phyloP scores from a whole-genome alignment of 495 filamentous ascomycete species.

The Cercophora sp. region DNA sequence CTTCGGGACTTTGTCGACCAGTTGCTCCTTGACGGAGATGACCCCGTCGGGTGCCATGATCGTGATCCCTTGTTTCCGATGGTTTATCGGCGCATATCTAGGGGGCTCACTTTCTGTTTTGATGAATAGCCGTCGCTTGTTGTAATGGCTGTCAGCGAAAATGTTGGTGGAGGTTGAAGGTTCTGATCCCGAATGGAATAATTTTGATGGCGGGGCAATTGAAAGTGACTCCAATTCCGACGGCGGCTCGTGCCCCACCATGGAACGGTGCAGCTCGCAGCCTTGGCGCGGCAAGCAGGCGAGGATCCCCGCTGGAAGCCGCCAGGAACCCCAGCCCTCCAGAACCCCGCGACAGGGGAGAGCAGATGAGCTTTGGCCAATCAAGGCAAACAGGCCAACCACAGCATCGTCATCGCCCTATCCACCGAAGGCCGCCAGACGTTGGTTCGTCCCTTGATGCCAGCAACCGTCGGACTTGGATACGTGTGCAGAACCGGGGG shows the following conservation, averaged over 20 bases:
- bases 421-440: background rate
- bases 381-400: background rate
- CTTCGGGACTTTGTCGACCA: constrained; percentile 82
- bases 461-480: too few relatives aligned
- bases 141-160: too few relatives aligned
- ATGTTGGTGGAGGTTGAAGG: too few relatives aligned
- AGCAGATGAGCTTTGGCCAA: constrained; percentile 20
- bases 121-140: too few relatives aligned
- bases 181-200: constrained; percentile 9
- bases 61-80: too few relatives aligned
- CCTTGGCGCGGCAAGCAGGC: background rate
- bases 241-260: constrained; percentile 26
- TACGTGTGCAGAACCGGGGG: too few relatives aligned
- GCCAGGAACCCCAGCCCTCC: too few relatives aligned
- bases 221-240: constrained; percentile 14
- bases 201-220: constrained; percentile 18
- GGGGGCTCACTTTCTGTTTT: too few relatives aligned
- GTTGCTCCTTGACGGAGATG: constrained; percentile 69
- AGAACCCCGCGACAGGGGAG: too few relatives aligned
- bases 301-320: background rate
- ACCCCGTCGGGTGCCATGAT: constrained; percentile 12
- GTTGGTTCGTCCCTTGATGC: too few relatives aligned
- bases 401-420: constrained; percentile 11
- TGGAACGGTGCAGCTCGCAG: background rate
- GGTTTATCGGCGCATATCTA: too few relatives aligned